Conservation (phyloP, 129 eudicot species). For the Oenanthe sinensis region DNA sequence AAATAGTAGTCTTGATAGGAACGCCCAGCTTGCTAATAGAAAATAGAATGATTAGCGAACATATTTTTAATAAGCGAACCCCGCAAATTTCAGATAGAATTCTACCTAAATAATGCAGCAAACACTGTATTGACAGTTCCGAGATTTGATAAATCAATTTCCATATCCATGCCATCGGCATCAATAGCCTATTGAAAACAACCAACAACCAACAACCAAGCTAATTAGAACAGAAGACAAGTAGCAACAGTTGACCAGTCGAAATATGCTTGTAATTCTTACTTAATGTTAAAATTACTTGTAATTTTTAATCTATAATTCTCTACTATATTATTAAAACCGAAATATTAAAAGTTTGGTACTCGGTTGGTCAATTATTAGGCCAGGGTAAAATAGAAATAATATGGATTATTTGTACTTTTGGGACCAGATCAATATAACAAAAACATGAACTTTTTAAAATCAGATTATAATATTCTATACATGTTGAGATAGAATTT, state of each 20-base stretch:
- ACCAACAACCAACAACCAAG: neutral
- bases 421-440: too few relatives aligned
- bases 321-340: neutral
- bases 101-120: conserved; percentile 93
- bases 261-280: too few relatives aligned
- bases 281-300: too few relatives aligned
- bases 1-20: conserved; percentile 96
- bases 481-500: neutral
- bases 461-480: neutral
- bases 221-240: conserved; percentile 3
- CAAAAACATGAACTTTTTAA: neutral
- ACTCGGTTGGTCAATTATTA: too few relatives aligned
- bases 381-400: too few relatives aligned
- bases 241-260: neutral
- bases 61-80: neutral
- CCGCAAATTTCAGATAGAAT: neutral
- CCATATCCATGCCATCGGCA: conserved; percentile 98
- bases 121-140: conserved; percentile 99
- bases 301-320: too few relatives aligned
- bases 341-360: too few relatives aligned
- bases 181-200: conserved; percentile 65
- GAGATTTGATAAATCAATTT: conserved; percentile 90
- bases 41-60: conserved; percentile 12
- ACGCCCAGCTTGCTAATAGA: conserved; percentile 87
- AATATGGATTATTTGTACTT: too few relatives aligned